Evolutionary conservation across 768 basidiomycete species (phyloP), one percentile per base, ranked within the genome.

Genomic region (Boletus reticulatus): DNA sequence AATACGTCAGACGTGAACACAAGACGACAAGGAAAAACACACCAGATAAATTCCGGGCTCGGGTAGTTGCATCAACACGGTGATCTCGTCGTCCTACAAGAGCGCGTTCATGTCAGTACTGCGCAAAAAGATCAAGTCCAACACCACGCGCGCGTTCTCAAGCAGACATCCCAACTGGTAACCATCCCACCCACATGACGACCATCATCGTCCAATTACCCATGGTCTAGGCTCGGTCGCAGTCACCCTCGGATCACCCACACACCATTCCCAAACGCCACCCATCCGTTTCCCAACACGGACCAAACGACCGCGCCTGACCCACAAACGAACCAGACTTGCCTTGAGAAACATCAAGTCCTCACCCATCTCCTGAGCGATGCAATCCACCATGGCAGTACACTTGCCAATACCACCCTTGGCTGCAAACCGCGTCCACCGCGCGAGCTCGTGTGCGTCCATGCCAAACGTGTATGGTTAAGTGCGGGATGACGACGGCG

Each of bases 321-420:
- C 29, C 29, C 29, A 19, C 17, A 20, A 47, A 16, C 2, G 5
- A 31, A 51, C 7, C 1, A 32, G 16, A 65, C 80, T 46, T 52
- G 84, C 90, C 80, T 88, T 85, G 47, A 94, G 71, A 68, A 94
- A 93, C 92, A 94, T 94, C 43, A 94, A 77, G 70, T 94, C 92
- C 11, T 69, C 68, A 22, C 85, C 85, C 12, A 80, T 68, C 38
- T 78, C 77, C 67, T 90, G 83, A 2, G 89, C 89, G 19, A 89
- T 81, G 63, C 88, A 91, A 68, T 94, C 91, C 50, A 80, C 77
- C 24, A 78, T 53, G 5, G 92, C 92, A 1, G 82, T 84, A 59
- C 90, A 92, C 61, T 78, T 87, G 6, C 92, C 92, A 50, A 94
- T 91, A 14, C 92, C 92, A 0, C 92, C 92, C 64, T 92, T 93